Base-by-base conservation (phyloP, 306 rosid species). In the Urtica urens region DNA sequence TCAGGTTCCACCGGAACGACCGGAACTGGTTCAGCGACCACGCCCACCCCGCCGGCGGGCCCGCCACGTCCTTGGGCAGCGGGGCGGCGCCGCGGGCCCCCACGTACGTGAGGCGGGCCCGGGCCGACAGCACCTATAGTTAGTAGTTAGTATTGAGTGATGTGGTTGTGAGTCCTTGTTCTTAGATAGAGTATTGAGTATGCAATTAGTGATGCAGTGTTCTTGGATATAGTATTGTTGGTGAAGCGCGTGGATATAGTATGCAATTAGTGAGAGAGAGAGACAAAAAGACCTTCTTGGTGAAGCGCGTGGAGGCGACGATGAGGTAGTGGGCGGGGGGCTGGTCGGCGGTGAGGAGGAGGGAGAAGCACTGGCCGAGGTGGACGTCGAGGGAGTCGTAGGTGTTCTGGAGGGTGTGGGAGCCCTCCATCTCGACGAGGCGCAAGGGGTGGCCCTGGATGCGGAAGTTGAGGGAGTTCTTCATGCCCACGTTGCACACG, bases 11-110 rank as follows among this genome's bases (percentile, higher is more conserved):
- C 0, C 83, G 79, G 43, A 81, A 83, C 1, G 96, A 62, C 3
- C 86, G 78, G 29, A 76, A 88, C 34, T 88, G 96, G 28, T 88
- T 83, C 8, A 88, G 79, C 17, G 95, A 88, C 96, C 93, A 84
- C 1, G 90, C 93, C 95, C 93, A 81, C 6, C 97, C 97, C 0
- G 47, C 69, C 0, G 95, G 97, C 2, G 80, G 82, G 10, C 53
- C 67, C 0, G 79, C 72, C 5, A 83, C 12, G 2, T 73, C 83
- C 0, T 82, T 68, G 4, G 48, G 21, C 2, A 24, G 48, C 17
- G 48, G 22, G 12, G 13, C 37, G 37, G 37, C 10, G 37, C 37
- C n/a, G n/a, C n/a, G n/a, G n/a, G n/a, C n/a, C n/a, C n/a, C n/a
- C n/a, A n/a, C n/a, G n/a, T n/a, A n/a, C n/a, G n/a, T n/a, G n/a